Evolutionary conservation across 306 rosid species (phyloP), one percentile per base, ranked within the genome.

Genomic region (Carpinus viminea): DNA sequence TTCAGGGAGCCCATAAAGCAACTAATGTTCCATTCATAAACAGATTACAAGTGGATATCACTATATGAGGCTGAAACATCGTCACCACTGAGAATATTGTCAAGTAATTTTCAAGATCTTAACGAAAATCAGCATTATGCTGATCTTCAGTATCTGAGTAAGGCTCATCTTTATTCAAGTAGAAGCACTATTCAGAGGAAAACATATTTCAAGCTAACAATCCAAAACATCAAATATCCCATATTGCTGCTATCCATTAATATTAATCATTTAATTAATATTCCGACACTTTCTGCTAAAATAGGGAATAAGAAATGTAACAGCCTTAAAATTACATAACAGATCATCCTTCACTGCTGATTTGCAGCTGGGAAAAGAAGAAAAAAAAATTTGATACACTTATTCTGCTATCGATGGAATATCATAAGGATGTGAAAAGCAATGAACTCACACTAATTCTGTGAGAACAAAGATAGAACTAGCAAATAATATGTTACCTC

Each of bases 371-470:
- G 85, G 53, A 78, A 57, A 82, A 80, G 68, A 76, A 87, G 80
- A 80, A 68, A 76, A 87, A 82, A 78, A 81, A 78, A 83, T 80
- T 74, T 68, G 46, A 76, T 72, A 83, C 84, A 52, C 83, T 87
- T 86, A 81, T 83, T 89, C 84, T 70, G 78, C 86, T 77, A 77
- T 78, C 65, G 50, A 78, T 82, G 75, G 74, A 81, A 84, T 82
- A 74, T 78, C 82, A 79, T 47, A 80, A 72, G 68, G 57, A 79
- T 80, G 73, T 76, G 21, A 62, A 75, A 75, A 85, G 74, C 85
- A 84, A 83, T 80, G 77, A 78, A 82, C 72, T 62, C 80, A 70
- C 75, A 78, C 59, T 71, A 74, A 74, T 64, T 80, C 41, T 53
- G 78, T 74, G 80, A 41, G 68, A 73, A 66, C 53, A 75, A 71